phyloP scores from a whole-genome alignment of 371 early-diverging fungal genomes.

The Haplosporangium sp. region DNA sequence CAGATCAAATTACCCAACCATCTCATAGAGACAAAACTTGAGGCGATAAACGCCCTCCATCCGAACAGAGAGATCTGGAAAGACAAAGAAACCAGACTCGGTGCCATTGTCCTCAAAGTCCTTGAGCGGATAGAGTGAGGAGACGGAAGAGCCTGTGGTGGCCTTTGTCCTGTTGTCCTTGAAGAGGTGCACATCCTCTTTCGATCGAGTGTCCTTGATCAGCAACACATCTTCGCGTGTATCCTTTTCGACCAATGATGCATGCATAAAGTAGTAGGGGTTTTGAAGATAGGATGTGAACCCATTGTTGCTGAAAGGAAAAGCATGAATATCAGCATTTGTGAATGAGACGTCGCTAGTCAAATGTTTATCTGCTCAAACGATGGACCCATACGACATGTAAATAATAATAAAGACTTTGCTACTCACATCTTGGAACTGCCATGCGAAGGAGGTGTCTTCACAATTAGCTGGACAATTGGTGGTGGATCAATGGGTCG shows the following conservation, averaged over 20 bases:
- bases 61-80: conserved; percentile 93
- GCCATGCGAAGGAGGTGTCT: conserved; percentile 18
- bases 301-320: conserved; percentile 2
- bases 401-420: too few relatives aligned
- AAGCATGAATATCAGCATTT: too few relatives aligned
- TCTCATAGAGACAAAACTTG: conserved; percentile 92
- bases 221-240: conserved; percentile 37
- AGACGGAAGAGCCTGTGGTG: conserved; percentile 86
- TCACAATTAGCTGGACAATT: conserved; percentile 81
- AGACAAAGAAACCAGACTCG: conserved; percentile 96
- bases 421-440: conserved; percentile 22
- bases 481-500: conserved; percentile 96
- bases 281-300: conserved; percentile 78
- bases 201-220: conserved; percentile 46
- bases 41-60: conserved; percentile 93
- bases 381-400: too few relatives aligned
- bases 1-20: conserved; percentile 64
- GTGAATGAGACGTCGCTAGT: neutral
- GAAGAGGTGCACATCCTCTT: conserved; percentile 45
- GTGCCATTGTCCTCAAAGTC: conserved; percentile 75
- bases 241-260: conserved; percentile 52
- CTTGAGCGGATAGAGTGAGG: conserved; percentile 88
- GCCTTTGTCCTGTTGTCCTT: conserved; percentile 55
- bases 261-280: conserved; percentile 89
- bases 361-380: neutral